Conservation (phyloP, 192 early-diverging fungal species). For the Gigaspora rosea region DNA sequence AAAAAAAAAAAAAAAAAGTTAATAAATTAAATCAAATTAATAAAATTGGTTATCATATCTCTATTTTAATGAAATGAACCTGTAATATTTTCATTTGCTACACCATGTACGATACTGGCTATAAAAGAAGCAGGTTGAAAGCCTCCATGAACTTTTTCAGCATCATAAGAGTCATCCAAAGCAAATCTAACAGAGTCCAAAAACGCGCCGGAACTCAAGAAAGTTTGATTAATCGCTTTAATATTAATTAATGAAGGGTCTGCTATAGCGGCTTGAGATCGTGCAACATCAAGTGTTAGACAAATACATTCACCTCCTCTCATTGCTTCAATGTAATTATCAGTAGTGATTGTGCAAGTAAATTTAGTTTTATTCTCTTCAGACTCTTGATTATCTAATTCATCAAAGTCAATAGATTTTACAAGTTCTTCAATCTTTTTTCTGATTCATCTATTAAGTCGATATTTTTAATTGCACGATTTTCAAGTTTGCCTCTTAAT, state of each 20-base stretch:
- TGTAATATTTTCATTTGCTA: slow-evolving; percentile 47
- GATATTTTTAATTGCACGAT: slow-evolving; percentile 42
- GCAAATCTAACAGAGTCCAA: slow-evolving; percentile 41
- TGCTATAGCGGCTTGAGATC: slow-evolving; percentile 41
- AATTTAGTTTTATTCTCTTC: slow-evolving; percentile 36
- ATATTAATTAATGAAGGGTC: slow-evolving; percentile 45
- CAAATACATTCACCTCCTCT: slow-evolving; percentile 46
- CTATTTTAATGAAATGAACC: slow-evolving; percentile 23
- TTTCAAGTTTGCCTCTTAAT: slow-evolving; percentile 42
- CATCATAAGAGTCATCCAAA: slow-evolving; percentile 22
- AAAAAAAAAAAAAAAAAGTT: background rate
- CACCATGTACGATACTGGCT: slow-evolving; percentile 42
- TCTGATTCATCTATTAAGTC: slow-evolving; percentile 43
- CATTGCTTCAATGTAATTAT: slow-evolving; percentile 41
- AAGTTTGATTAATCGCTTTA: slow-evolving; percentile 48
- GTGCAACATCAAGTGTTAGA: slow-evolving; percentile 43
- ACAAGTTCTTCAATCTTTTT: slow-evolving; percentile 36
- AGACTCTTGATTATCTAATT: slow-evolving; percentile 38
- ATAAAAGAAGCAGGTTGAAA: slow-evolving; percentile 30
- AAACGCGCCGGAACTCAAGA: slow-evolving; percentile 45
- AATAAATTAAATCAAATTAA: background rate
- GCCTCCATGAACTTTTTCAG: slow-evolving; percentile 46
- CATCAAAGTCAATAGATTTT: slow-evolving; percentile 35
- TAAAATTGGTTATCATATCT: background rate
- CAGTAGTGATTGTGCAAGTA: slow-evolving; percentile 42